These are phyloP conservation scores for Plectranthus barbatus DNA, from an alignment of 257 asterid species.

Conservation along the genomic window DNA sequence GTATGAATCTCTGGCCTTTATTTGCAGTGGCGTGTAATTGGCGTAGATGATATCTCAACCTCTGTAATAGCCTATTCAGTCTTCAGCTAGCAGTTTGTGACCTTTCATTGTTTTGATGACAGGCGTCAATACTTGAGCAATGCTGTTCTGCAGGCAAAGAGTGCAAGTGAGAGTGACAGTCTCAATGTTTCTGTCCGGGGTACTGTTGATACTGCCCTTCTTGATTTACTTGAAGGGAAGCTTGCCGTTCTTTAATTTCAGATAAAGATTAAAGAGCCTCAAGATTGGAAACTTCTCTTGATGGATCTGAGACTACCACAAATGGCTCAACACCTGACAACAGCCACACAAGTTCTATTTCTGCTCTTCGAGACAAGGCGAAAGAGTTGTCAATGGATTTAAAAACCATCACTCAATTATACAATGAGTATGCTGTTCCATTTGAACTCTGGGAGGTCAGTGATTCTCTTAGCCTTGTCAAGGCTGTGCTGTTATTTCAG, in stretches of 20 bases:
- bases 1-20: too few relatives aligned
- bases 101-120: conserved; percentile 28
- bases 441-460: conserved; percentile 96
- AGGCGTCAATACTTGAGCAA: conserved; percentile 96
- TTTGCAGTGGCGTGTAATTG: too few relatives aligned
- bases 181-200: conserved; percentile 31
- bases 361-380: conserved; percentile 45
- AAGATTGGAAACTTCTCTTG: conserved; percentile 45
- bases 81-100: conserved; percentile 13
- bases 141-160: conserved; percentile 99
- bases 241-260: conserved; percentile 95
- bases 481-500: not conserved
- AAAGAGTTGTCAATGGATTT: conserved; percentile 77
- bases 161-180: conserved; percentile 55
- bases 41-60: too few relatives aligned
- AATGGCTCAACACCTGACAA: conserved; percentile 30
- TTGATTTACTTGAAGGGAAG: conserved; percentile 94
- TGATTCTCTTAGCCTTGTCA: conserved; percentile 11
- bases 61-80: not conserved
- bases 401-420: conserved; percentile 83
- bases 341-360: conserved; percentile 17
- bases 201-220: conserved; percentile 71
- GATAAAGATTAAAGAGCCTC: conserved; percentile 81
- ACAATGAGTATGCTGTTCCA: conserved; percentile 92
- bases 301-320: conserved; percentile 35